These are phyloP conservation scores for Nasturtium officinale DNA, from an alignment of 345 rosid species.

Conservation along the genomic window DNA sequence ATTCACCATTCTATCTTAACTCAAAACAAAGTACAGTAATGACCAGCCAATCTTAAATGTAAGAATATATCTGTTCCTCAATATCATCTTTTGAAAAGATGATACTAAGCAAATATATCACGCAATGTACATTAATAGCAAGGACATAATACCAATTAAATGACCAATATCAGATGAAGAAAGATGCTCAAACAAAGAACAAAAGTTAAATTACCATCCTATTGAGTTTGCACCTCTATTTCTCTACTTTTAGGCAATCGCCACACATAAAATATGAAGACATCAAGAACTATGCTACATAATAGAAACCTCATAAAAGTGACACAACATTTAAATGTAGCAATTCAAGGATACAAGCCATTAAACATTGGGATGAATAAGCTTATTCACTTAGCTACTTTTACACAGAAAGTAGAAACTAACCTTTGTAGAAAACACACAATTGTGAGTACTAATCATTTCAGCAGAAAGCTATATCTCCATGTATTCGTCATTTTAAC, in stretches of 20 bases:
- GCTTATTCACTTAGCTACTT: not conserved
- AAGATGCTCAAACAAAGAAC: not conserved
- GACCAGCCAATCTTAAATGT: constrained; percentile 15
- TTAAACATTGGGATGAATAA: not conserved
- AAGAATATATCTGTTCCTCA: not conserved
- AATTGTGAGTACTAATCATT: constrained; percentile 50
- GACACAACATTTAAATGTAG: not conserved
- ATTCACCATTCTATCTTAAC: constrained; percentile 5
- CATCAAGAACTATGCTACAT: not conserved
- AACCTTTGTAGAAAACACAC: constrained; percentile 87
- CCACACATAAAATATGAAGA: constrained; percentile 5
- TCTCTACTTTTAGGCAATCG: not conserved
- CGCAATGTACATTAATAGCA: not conserved
- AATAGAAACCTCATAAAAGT: constrained; percentile 7
- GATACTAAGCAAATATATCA: not conserved
- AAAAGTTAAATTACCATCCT: constrained; percentile 3
- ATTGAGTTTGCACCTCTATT: constrained; percentile 1
- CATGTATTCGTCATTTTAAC: too few species aligned
- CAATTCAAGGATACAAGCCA: constrained; percentile 16
- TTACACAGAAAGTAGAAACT: not conserved
- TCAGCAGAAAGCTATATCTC: too few species aligned
- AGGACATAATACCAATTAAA: not conserved
- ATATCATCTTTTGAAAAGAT: not conserved
- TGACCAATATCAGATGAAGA: not conserved
- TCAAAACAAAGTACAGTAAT: not conserved